These are phyloP conservation scores for Magnaporthiopsis rhizophila DNA, from an alignment of 2,329 filamentous ascomycete species.

Conservation along the genomic window DNA sequence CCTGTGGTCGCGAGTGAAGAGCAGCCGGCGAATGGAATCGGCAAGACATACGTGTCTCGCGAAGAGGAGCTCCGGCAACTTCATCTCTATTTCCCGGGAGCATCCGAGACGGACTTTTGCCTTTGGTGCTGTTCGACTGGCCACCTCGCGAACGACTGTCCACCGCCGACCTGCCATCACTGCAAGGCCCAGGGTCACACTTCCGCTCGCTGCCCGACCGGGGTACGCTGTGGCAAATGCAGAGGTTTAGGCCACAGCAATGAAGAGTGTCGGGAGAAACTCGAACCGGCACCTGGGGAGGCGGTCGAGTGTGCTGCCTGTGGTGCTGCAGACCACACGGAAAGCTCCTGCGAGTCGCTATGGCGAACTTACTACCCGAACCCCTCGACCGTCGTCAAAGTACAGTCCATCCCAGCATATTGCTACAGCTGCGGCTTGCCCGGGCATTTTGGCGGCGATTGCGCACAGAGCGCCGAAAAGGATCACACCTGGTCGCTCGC, in stretches of 20 bases:
- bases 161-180: slow-evolving; percentile 36
- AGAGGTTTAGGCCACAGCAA: slow-evolving; percentile 51
- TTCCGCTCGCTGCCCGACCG: slow-evolving; percentile 41
- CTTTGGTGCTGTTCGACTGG: slow-evolving; percentile 41
- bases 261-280: slow-evolving; percentile 45
- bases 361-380: slow-evolving; percentile 49
- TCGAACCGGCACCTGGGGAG: slow-evolving; percentile 34
- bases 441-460: slow-evolving; percentile 52
- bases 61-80: slow-evolving; percentile 31
- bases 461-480: slow-evolving; percentile 23
- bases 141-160: slow-evolving; percentile 38
- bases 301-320: slow-evolving; percentile 56
- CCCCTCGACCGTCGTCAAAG: slow-evolving; percentile 33
- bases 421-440: slow-evolving; percentile 49
- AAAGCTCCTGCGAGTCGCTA: slow-evolving; percentile 49
- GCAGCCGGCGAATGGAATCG: not conserved
- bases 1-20: not conserved
- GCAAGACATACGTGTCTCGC: not conserved
- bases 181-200: slow-evolving; percentile 40
- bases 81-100: slow-evolving; percentile 43
- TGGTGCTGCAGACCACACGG: slow-evolving; percentile 44
- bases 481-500: slow-evolving; percentile 44
- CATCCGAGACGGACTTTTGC: slow-evolving; percentile 37
- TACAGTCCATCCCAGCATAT: slow-evolving; percentile 39
- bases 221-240: slow-evolving; percentile 49